These are phyloP conservation scores for Fusarium fracticaudum DNA, from an alignment of 2,329 filamentous ascomycete species.

Conservation along the genomic window DNA sequence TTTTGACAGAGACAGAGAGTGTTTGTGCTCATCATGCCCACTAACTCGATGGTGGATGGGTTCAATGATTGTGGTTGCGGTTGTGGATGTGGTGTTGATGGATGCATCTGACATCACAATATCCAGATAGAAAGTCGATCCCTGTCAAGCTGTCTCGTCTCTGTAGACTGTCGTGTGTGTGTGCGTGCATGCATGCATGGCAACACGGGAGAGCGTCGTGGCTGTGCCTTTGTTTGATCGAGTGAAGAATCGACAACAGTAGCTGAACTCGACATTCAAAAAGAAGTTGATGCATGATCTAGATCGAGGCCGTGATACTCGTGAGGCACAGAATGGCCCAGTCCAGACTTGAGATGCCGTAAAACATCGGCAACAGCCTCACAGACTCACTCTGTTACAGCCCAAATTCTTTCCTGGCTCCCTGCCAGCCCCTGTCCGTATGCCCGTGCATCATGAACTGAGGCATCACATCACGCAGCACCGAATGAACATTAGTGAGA, in stretches of 20 bases:
- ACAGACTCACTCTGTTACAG: conserved; percentile 4
- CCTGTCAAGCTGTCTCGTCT: conserved; percentile 32
- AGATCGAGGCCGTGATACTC: not conserved
- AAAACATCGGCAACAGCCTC: not conserved
- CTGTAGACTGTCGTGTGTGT: not conserved
- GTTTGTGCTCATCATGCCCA: not conserved
- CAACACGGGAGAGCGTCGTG: conserved; percentile 21
- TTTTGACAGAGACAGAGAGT: not conserved
- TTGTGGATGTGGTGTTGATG: not conserved
- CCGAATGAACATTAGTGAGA: conserved; percentile 19
- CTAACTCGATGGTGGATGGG: not conserved
- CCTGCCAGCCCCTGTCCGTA: not conserved
- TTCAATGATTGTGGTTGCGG: not conserved
- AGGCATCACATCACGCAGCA: conserved; percentile 18
- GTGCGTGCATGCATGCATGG: not conserved
- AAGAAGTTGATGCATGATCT: conserved; percentile 3
- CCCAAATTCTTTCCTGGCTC: not conserved
- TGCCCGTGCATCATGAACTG: conserved; percentile 1
- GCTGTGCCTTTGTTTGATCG: conserved; percentile 20
- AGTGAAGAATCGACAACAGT: conserved; percentile 4
- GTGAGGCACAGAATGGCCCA: conserved; percentile 11
- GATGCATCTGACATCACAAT: conserved; percentile 32
- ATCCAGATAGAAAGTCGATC: not conserved
- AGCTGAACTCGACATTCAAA: conserved; percentile 19
- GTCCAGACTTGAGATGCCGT: conserved; percentile 8